Conservation (phyloP, 2,329 filamentous ascomycete species). For the Whalleya microplaca region DNA sequence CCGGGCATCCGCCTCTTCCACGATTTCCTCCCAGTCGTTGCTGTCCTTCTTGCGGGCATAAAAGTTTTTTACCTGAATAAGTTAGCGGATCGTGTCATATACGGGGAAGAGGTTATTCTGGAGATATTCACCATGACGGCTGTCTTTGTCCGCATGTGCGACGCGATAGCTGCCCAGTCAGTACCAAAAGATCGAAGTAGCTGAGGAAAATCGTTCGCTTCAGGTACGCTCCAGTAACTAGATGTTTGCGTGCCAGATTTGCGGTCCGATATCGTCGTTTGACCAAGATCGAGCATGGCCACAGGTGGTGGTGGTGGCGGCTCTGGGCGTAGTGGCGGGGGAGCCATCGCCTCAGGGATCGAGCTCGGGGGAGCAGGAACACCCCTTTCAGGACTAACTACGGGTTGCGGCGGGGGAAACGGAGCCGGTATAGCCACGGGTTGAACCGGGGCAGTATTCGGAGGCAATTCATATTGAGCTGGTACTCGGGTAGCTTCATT, state of each 20-base stretch:
- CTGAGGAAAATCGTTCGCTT: slow-evolving; percentile 75
- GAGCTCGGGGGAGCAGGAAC: slow-evolving; percentile 36
- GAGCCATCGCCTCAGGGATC: slow-evolving; percentile 59
- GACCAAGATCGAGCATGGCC: slow-evolving; percentile 54
- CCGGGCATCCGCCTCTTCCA: slow-evolving; percentile 63
- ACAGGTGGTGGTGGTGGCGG: slow-evolving; percentile 53
- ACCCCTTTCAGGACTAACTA: slow-evolving; percentile 33
- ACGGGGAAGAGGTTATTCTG: background rate
- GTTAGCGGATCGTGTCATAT: slow-evolving; percentile 23
- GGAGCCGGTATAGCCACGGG: slow-evolving; percentile 40
- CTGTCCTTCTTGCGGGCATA: slow-evolving; percentile 66
- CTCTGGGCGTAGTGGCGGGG: slow-evolving; percentile 60
- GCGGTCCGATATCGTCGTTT: slow-evolving; percentile 50
- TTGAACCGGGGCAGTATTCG: slow-evolving; percentile 48
- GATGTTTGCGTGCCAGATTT: slow-evolving; percentile 64
- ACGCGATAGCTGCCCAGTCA: slow-evolving; percentile 76
- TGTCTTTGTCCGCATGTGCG: slow-evolving; percentile 82
- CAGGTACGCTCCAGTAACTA: slow-evolving; percentile 87
- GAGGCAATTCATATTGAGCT: slow-evolving; percentile 49
- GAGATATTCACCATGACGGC: slow-evolving; percentile 72
- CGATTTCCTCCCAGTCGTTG: slow-evolving; percentile 64
- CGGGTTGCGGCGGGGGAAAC: slow-evolving; percentile 31
- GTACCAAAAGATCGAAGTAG: slow-evolving; percentile 76
- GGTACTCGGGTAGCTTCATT: slow-evolving; percentile 46
- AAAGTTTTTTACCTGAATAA: slow-evolving; percentile 67